Base-by-base conservation (phyloP, 139 green algal genomes). In the Penium margaritaceum region DNA sequence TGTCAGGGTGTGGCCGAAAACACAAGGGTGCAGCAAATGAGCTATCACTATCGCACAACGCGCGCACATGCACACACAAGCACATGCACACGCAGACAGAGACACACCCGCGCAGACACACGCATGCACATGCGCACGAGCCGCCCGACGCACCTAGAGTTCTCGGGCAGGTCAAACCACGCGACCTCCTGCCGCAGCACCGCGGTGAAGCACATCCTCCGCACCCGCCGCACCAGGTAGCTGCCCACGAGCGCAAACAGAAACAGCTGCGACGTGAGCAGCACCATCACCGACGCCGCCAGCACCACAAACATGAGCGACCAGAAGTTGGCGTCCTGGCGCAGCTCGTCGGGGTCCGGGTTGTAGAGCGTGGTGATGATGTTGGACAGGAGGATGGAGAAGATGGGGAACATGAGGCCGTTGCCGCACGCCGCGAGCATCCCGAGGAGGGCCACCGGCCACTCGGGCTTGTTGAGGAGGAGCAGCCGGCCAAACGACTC, bases 131-230 rank as follows among this genome's bases (percentile, higher is more conserved):
- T n/a, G n/a, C n/a, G n/a, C n/a, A n/a, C n/a, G n/a, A n/a, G n/a
- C n/a, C n/a, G n/a, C n/a, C n/a, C n/a, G n/a, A n/a, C n/a, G n/a
- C 70, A 70, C 58, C 60, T 70, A 7, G 70, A 77, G 55, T 77
- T 77, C 0, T 60, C 63, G n/a, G 36, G 30, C 9, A 77, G 51
- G 41, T 85, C 80, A 58, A 85, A 86, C 30, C 63, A 86, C 14
- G 65, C 72, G 3, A 86, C 37, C 19, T 86, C 81, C 67, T 86
- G 81, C n/a, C 77, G 72, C 38, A 86, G 67, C 37, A 86, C 70
- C 15, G 76, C 54, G 2, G 27, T n/a, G 63, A 85, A 84, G 5
- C 55, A 47, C 29, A 83, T 38, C 9, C 35, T 15, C 7, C 81
- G 65, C 35, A 85, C 35, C 9, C 71, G 63, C 32, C 39, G 63